Evolutionary conservation across 2,329 filamentous ascomycete species (phyloP).

Genomic region (Talaromyces sp.): DNA sequence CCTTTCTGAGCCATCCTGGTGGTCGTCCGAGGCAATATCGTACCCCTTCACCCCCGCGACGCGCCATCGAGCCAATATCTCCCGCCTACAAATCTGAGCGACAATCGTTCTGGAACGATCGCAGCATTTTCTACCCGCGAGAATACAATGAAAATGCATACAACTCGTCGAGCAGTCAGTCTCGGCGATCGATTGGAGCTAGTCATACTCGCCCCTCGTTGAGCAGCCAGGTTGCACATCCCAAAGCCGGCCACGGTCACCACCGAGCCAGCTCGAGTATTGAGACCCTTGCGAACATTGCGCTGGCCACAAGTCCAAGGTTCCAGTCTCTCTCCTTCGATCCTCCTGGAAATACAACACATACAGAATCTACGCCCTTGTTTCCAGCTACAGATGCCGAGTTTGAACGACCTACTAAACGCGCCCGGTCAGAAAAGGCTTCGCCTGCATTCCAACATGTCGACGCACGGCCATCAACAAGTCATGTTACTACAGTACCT

Average conservation of each 20-base stretch:
- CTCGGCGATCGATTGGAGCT: slow-evolving; percentile 16
- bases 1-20: slow-evolving; percentile 35
- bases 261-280: slow-evolving; percentile 46
- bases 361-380: slow-evolving; percentile 27
- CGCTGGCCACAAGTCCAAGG: slow-evolving; percentile 47
- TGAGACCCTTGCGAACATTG: slow-evolving; percentile 50
- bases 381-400: slow-evolving; percentile 29
- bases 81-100: slow-evolving; percentile 33
- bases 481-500: slow-evolving; percentile 29
- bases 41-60: slow-evolving; percentile 46
- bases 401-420: slow-evolving; percentile 54
- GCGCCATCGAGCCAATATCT: slow-evolving; percentile 46
- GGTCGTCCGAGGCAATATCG: slow-evolving; percentile 42
- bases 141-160: slow-evolving; percentile 26
- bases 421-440: slow-evolving; percentile 57
- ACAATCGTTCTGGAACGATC: slow-evolving; percentile 30
- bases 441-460: slow-evolving; percentile 37
- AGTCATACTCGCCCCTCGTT: slow-evolving; percentile 16
- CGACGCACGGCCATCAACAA: slow-evolving; percentile 28
- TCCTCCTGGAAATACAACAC: slow-evolving; percentile 28
- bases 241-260: slow-evolving; percentile 32
- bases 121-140: slow-evolving; percentile 26
- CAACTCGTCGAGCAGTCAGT: slow-evolving; percentile 23
- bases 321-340: slow-evolving; percentile 36
- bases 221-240: slow-evolving; percentile 24